phyloP scores from a whole-genome alignment of 495 filamentous ascomycete genomes.

The Penicillium bialowiezense region DNA sequence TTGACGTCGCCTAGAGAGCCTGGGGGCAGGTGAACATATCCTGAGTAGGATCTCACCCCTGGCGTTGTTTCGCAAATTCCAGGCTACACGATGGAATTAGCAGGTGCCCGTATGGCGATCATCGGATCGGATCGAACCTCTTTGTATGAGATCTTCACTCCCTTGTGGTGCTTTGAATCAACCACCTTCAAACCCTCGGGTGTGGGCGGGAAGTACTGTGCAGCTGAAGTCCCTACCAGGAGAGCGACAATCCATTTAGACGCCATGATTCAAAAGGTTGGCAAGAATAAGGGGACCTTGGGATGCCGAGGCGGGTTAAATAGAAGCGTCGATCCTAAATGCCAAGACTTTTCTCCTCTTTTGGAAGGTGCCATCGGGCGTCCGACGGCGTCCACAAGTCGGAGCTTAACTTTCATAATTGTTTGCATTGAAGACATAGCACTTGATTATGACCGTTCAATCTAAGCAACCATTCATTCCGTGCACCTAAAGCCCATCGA shows the following conservation, averaged over 20 bases:
- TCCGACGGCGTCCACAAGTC: too few relatives aligned
- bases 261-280: neutral
- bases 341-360: too few relatives aligned
- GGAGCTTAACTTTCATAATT: too few relatives aligned
- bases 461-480: too few relatives aligned
- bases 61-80: conserved; percentile 51
- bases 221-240: conserved; percentile 20
- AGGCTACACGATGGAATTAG: conserved; percentile 32
- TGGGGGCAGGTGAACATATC: conserved; percentile 43
- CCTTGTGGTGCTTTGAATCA: conserved; percentile 55
- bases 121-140: conserved; percentile 37
- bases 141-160: conserved; percentile 63
- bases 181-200: conserved; percentile 52
- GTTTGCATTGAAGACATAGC: too few relatives aligned
- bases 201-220: conserved; percentile 56
- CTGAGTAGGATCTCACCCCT: conserved; percentile 42
- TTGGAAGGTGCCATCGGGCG: too few relatives aligned
- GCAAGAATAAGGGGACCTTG: neutral
- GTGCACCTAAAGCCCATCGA: too few relatives aligned
- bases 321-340: too few relatives aligned
- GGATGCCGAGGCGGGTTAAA: neutral
- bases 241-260: conserved; percentile 9
- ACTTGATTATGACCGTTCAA: too few relatives aligned
- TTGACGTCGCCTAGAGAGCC: conserved; percentile 31
- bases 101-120: neutral